Percentiles rank a stretch among this genome's conserved stretches.
Conservation (phyloP, 1,284 basidiomycete species). For the Ustilago curta region DNA sequence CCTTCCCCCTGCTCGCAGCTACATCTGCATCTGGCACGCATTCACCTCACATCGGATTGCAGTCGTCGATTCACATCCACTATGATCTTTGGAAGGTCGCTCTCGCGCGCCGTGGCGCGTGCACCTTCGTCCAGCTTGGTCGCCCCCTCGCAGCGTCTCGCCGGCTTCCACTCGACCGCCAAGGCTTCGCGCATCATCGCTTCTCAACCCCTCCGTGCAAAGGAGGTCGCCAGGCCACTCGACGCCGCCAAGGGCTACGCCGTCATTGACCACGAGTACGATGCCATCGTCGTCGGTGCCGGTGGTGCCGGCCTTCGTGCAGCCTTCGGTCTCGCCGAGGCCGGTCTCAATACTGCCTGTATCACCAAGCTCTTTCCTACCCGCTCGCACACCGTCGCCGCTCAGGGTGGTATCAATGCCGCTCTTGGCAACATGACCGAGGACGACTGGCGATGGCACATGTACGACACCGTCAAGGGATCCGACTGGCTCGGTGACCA, state of each 20-base stretch:
- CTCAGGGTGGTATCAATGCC: constrained; percentile 99
- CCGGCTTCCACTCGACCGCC: constrained; percentile 61
- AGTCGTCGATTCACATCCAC: constrained; percentile 16
- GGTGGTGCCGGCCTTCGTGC: constrained; percentile 98
- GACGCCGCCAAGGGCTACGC: constrained; percentile 78
- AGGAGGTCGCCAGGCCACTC: constrained; percentile 76
- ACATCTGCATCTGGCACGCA: constrained; percentile 7
- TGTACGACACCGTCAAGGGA: constrained; percentile 99
- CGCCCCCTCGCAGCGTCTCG: constrained; percentile 43
- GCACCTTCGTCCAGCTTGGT: constrained; percentile 46
- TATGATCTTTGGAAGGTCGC: constrained; percentile 53
- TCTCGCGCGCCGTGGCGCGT: constrained; percentile 56
- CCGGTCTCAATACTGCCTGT: constrained; percentile 91
- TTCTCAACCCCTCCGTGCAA: constrained; percentile 82
- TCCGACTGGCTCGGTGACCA: constrained; percentile 99
- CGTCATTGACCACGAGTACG: constrained; percentile 86
- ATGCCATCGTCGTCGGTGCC: constrained; percentile 75
- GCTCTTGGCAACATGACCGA: constrained; percentile 85
- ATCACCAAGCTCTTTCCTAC: constrained; percentile 99
- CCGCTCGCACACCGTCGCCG: constrained; percentile 97
- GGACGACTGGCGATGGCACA: constrained; percentile 99
- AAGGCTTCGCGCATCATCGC: constrained; percentile 75
- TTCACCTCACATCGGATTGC: constrained; percentile 12
- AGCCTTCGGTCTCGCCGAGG: constrained; percentile 98
- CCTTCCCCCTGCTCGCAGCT: constrained; percentile 3